These are phyloP conservation scores for Cryptosporidium tyzzeri DNA, from an alignment of 169 alveolate genomes.

Conservation along the genomic window DNA sequence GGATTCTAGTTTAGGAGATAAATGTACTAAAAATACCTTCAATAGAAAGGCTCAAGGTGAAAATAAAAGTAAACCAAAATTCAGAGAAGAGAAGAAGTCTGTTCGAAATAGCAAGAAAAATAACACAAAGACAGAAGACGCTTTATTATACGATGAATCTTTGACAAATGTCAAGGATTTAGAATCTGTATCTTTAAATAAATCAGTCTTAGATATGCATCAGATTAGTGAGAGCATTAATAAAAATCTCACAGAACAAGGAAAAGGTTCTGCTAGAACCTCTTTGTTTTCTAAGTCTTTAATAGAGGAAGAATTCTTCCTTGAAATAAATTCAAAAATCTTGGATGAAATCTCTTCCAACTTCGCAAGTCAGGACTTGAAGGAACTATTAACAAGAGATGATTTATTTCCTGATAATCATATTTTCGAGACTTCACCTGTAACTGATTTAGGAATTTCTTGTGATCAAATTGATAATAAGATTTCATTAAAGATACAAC, in stretches of 20 bases:
- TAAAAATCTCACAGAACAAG: not conserved
- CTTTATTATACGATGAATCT: not conserved
- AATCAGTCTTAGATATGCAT: not conserved
- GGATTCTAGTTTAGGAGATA: not conserved
- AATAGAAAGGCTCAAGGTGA: not conserved
- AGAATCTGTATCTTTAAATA: not conserved
- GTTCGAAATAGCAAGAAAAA: not conserved
- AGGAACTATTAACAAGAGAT: slow-evolving; percentile 22
- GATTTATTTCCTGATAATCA: slow-evolving; percentile 59
- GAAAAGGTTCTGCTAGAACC: not conserved
- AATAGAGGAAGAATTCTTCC: slow-evolving; percentile 6
- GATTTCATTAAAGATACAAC: slow-evolving; percentile 1
- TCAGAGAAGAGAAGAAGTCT: not conserved
- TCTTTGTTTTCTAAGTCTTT: not conserved
- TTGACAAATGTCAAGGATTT: slow-evolving; percentile 5
- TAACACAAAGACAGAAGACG: not conserved
- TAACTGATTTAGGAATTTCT: slow-evolving; percentile 27
- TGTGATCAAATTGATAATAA: slow-evolving; percentile 11
- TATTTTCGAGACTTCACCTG: slow-evolving; percentile 38
- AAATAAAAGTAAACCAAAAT: not conserved
- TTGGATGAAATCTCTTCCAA: slow-evolving; percentile 17
- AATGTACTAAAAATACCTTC: not conserved
- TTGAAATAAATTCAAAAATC: slow-evolving; percentile 2
- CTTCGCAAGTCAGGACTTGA: slow-evolving; percentile 2
- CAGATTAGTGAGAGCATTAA: not conserved